A percentile compares a stretch with the other conserved stretches of the same genome.
phyloP scores from a whole-genome alignment of 768 basidiomycete genomes.

The Podaxis carcinomalis region DNA sequence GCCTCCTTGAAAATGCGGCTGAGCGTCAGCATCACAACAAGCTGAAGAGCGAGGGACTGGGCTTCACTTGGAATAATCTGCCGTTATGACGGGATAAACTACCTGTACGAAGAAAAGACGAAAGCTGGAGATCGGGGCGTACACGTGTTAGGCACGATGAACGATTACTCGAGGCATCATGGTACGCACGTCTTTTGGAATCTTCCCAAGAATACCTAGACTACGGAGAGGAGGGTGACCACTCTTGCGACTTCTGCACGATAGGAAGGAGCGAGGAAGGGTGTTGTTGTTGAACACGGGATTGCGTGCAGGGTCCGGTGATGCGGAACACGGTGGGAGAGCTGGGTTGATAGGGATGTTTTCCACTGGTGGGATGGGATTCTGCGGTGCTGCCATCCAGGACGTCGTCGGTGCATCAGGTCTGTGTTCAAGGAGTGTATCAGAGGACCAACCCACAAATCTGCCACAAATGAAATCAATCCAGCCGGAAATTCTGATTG shows the following conservation, averaged over 20 bases:
- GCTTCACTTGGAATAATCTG: constrained; percentile 23
- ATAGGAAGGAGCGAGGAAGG: constrained; percentile 6
- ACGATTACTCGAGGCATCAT: constrained; percentile 14
- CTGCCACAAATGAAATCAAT: not conserved
- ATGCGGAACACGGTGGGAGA: constrained; percentile 1
- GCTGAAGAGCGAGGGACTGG: constrained; percentile 10
- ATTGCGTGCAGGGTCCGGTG: constrained; percentile 3
- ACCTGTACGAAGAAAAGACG: constrained; percentile 37
- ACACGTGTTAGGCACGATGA: constrained; percentile 48
- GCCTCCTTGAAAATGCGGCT: constrained; percentile 13
- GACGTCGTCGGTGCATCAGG: constrained; percentile 2
- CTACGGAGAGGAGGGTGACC: constrained; percentile 17
- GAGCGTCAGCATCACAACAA: constrained; percentile 10
- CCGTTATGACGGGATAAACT: constrained; percentile 27
- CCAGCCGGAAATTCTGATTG: not conserved
- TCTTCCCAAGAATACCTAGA: constrained; percentile 23
- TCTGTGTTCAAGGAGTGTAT: not conserved
- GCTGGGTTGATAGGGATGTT: not conserved
- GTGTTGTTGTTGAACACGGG: not conserved
- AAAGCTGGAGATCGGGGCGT: constrained; percentile 29
- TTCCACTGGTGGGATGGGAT: constrained; percentile 1
- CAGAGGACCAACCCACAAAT: not conserved
- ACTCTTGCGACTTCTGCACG: constrained; percentile 5
- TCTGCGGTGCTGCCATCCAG: not conserved
- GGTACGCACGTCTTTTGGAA: constrained; percentile 30